Conservation (phyloP, 768 basidiomycete species). For the Calocybe gangraenosa region DNA sequence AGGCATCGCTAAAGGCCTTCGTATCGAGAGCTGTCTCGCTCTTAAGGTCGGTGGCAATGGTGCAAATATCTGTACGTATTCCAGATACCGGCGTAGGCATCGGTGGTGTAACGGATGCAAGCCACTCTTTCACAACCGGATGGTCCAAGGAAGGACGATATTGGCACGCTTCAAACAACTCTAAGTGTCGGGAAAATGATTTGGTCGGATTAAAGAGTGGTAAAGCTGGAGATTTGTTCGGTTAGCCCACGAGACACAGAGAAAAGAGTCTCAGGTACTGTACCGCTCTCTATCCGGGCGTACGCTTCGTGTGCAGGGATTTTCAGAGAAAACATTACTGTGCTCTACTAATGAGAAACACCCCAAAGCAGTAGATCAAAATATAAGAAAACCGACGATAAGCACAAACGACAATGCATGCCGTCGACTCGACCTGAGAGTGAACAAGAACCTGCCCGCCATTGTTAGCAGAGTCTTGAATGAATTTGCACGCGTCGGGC, state of each 20-base stretch:
- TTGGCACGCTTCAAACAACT: slow-evolving; percentile 40
- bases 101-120: slow-evolving; percentile 13
- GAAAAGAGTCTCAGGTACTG: too few relatives aligned
- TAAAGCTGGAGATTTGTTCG: slow-evolving; percentile 29
- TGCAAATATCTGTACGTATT: not conserved
- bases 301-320: slow-evolving; percentile 36
- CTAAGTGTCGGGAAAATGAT: slow-evolving; percentile 42
- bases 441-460: slow-evolving; percentile 51
- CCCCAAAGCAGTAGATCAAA: too few relatives aligned
- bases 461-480: slow-evolving; percentile 34
- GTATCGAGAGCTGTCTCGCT: slow-evolving; percentile 17
- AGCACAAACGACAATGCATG: slow-evolving; percentile 38
- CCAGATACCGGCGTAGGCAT: slow-evolving; percentile 1
- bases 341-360: too few relatives aligned
- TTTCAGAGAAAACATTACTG: slow-evolving; percentile 45
- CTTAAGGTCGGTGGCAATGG: slow-evolving; percentile 11
- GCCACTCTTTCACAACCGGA: slow-evolving; percentile 37
- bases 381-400: too few relatives aligned
- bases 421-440: slow-evolving; percentile 48
- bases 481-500: slow-evolving; percentile 40
- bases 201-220: slow-evolving; percentile 51
- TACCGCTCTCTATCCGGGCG: not conserved
- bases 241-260: not conserved
- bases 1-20: slow-evolving; percentile 12
- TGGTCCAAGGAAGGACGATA: slow-evolving; percentile 34